Evolutionary conservation across 2,329 filamentous ascomycete species (phyloP).

Genomic region (Elsinoe fawcettii): DNA sequence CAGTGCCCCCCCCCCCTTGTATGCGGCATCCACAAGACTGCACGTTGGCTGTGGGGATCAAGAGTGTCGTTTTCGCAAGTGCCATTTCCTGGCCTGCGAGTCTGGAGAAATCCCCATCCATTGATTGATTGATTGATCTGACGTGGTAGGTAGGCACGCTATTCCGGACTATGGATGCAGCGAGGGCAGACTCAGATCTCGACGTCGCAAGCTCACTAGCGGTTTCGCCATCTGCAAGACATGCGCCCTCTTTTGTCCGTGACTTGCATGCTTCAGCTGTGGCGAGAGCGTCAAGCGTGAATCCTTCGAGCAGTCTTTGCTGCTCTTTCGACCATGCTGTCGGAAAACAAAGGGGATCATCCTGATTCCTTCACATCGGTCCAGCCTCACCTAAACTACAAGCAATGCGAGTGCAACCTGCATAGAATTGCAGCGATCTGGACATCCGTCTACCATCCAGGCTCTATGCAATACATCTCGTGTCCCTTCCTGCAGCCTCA

Average conservation of each 20-base stretch:
- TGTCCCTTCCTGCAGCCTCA: background rate
- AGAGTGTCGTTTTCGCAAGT: background rate
- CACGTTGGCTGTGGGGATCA: background rate
- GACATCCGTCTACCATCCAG: background rate
- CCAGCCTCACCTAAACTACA: background rate
- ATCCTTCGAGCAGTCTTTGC: background rate
- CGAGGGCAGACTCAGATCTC: background rate
- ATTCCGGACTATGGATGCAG: background rate
- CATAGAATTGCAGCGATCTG: background rate
- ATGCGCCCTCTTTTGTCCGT: background rate
- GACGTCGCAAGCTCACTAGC: background rate
- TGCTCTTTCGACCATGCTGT: background rate
- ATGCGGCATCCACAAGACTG: background rate
- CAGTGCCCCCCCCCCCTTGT: too few relatives aligned
- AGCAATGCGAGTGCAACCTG: background rate
- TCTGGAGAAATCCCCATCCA: background rate
- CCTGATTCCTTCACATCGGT: background rate
- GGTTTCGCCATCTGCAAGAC: conserved; percentile 3
- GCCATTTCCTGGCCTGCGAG: background rate
- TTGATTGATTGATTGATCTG: background rate
- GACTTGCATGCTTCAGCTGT: background rate
- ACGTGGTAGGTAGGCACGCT: background rate
- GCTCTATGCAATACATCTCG: background rate
- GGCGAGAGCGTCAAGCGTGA: background rate
- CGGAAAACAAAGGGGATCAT: background rate